Conservation (phyloP, 345 rosid species). For the Salix purpurea region DNA sequence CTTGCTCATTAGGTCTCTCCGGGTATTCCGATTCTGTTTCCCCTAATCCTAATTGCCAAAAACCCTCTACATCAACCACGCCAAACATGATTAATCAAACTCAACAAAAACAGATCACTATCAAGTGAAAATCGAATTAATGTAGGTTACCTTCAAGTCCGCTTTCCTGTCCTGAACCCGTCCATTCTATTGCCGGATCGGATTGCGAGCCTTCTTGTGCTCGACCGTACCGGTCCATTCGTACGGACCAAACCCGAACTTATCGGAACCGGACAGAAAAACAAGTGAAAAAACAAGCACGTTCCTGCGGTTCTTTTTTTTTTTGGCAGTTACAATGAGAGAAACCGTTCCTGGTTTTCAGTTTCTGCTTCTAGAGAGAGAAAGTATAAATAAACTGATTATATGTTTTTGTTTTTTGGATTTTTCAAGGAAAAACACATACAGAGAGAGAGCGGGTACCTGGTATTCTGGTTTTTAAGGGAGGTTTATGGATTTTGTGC, state of each 20-base stretch:
- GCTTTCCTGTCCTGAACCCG: conserved; percentile 49
- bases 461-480: not conserved
- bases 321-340: conserved; percentile 11
- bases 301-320: not conserved
- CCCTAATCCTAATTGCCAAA: conserved; percentile 64
- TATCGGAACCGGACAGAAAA: conserved; percentile 17
- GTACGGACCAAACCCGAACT: conserved; percentile 16
- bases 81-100: conserved; percentile 20
- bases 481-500: conserved; percentile 10
- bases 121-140: not conserved
- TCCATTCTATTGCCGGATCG: conserved; percentile 79
- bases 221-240: conserved; percentile 68
- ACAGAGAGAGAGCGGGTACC: not conserved
- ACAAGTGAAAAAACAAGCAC: not conserved
- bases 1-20: conserved; percentile 66
- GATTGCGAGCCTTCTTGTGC: conserved; percentile 50
- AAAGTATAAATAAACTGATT: not conserved
- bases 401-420: not conserved
- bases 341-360: not conserved
- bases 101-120: conserved; percentile 18
- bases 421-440: not conserved
- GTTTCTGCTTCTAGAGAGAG: not conserved
- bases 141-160: conserved; percentile 56
- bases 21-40: conserved; percentile 59
- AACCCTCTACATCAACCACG: conserved; percentile 53